A percentile compares a stretch with the other conserved stretches of the same genome.
These are phyloP conservation scores for Cystobasidium pallidum DNA, from an alignment of 1,284 basidiomycete species.

Conservation along the genomic window DNA sequence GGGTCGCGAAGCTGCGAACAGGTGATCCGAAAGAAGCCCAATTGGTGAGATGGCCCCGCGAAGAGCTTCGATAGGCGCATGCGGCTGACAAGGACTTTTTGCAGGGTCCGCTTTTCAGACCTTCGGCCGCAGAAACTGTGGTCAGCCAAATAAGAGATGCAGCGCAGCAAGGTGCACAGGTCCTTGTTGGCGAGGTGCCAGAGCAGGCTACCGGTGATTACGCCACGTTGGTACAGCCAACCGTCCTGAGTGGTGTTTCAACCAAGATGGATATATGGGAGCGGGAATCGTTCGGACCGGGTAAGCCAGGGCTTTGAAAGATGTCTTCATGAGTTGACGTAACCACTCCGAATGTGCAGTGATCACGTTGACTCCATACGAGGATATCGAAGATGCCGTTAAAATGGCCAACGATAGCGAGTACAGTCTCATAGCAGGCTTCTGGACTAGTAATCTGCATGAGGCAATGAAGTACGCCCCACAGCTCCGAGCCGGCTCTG, in stretches of 20 bases:
- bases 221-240: conserved; percentile 62
- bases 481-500: conserved; percentile 56
- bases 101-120: conserved; percentile 60
- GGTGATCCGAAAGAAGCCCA: conserved; percentile 46
- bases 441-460: conserved; percentile 65
- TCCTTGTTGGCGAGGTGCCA: conserved; percentile 56
- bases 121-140: conserved; percentile 62
- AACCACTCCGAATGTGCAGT: conserved; percentile 61
- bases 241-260: conserved; percentile 62
- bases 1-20: conserved; percentile 23
- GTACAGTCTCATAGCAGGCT: conserved; percentile 62
- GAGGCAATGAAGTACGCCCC: conserved; percentile 62
- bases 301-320: background rate
- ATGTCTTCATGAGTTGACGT: background rate
- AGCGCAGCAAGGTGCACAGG: conserved; percentile 60
- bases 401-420: conserved; percentile 63
- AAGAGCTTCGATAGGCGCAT: background rate
- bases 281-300: conserved; percentile 58
- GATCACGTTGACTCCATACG: conserved; percentile 52
- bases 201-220: conserved; percentile 34
- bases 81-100: conserved; percentile 30
- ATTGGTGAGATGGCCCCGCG: too few species aligned
- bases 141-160: conserved; percentile 63
- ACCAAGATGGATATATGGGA: conserved; percentile 63
- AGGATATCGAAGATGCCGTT: conserved; percentile 56